A percentile compares a stretch with the other conserved stretches of the same genome.
Conservation (phyloP, 495 filamentous ascomycete genomes). For the Podospora sp. region DNA sequence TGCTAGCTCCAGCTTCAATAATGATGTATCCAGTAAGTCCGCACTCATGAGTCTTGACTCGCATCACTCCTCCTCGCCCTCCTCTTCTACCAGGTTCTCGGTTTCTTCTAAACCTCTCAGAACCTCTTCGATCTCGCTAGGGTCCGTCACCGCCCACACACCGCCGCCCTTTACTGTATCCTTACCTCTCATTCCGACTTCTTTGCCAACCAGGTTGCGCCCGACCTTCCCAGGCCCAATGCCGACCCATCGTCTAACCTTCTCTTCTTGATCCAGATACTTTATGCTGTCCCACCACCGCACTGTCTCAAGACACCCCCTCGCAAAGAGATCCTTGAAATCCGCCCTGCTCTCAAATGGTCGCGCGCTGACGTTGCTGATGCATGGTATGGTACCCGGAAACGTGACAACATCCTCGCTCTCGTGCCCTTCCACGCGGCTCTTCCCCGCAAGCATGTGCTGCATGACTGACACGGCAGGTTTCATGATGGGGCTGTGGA, state of each 20-base stretch:
- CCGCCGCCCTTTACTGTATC: slow-evolving; percentile 83
- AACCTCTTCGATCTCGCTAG: slow-evolving; percentile 77
- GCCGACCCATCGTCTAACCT: slow-evolving; percentile 85
- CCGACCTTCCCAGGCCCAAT: slow-evolving; percentile 96
- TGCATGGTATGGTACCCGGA: slow-evolving; percentile 71
- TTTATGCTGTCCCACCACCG: slow-evolving; percentile 91
- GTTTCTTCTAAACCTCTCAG: slow-evolving; percentile 74
- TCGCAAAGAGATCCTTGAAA: slow-evolving; percentile 72
- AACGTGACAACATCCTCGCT: slow-evolving; percentile 63
- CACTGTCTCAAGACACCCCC: slow-evolving; percentile 85
- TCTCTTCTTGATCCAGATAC: slow-evolving; percentile 83
- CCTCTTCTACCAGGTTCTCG: slow-evolving; percentile 54
- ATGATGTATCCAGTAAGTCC: neutral
- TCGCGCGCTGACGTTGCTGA: slow-evolving; percentile 82
- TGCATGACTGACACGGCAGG: slow-evolving; percentile 76
- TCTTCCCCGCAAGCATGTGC: slow-evolving; percentile 58
- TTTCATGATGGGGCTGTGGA: slow-evolving; percentile 91
- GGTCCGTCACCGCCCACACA: slow-evolving; percentile 88
- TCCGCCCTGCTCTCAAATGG: slow-evolving; percentile 75
- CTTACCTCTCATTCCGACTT: slow-evolving; percentile 81
- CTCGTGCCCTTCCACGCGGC: slow-evolving; percentile 49
- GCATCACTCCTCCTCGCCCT: slow-evolving; percentile 25
- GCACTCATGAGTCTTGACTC: neutral
- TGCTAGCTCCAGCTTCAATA: neutral
- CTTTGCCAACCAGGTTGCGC: slow-evolving; percentile 90